Evolutionary conservation across 495 filamentous ascomycete species (phyloP), one percentile per base, ranked within the genome.

Genomic region (Aspergillus cavernicola): DNA sequence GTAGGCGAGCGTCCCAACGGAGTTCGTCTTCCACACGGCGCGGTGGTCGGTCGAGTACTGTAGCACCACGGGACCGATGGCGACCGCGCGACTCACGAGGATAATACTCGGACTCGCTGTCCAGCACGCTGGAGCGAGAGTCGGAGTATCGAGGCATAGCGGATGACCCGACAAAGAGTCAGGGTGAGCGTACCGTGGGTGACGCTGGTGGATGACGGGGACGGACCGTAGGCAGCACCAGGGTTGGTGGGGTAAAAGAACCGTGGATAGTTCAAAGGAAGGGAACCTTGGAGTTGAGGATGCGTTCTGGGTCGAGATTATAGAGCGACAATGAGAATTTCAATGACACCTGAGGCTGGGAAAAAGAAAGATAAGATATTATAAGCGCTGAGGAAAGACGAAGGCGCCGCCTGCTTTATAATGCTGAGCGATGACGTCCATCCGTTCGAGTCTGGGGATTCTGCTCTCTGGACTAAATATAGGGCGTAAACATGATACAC

Each of bases 1-100:
- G 69, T 53, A 81, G 71, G 24, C 75, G 73, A 39, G 74, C 69
- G 52, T 79, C 74, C 57, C 81, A 83, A 20, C 73, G 71, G 12
- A 47, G 20, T 18, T 80, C 78, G 39, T 77, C 76, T 41, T 77
- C 76, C 33, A 64, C 58, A 12, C 61, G 65, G 49, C 70, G 56
- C 13, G 29, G 74, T 55, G 68, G 67, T 56, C 77, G 71, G 43
- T 80, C 74, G 18, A 45, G 57, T 13, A 67, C 73, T 19, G 72
- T 61, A 31, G 75, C 70, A 19, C 70, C 76, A 31, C 75, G 74
- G 44, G 67, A 66, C 26, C 63, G 65, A 40, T 56, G 64, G 39
- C 73, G 74, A 43, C 75, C 71, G 40, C 74, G 70, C 29, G 73
- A 69, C 36, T 79, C 76, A 63, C 67, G 75, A 24, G 69, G 66